These are phyloP conservation scores for Aphanomyces cochlioides DNA, from an alignment of 352 stramenopile species.

Conservation along the genomic window DNA sequence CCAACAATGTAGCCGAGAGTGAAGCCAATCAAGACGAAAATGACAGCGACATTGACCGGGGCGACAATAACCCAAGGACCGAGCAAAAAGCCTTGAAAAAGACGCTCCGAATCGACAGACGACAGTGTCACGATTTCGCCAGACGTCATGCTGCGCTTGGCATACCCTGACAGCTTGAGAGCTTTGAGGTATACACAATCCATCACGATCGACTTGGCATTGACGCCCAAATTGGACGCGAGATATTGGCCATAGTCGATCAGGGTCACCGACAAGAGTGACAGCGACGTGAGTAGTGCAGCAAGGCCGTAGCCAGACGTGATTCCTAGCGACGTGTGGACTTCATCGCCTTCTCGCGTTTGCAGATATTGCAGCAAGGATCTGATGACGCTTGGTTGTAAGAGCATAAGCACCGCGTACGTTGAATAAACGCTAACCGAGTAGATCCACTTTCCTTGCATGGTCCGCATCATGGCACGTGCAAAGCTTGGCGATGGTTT, in stretches of 20 bases:
- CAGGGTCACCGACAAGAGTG: slow-evolving; percentile 43
- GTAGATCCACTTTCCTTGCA: not conserved
- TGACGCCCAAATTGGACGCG: slow-evolving; percentile 41
- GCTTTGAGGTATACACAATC: slow-evolving; percentile 60
- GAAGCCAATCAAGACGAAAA: slow-evolving; percentile 48
- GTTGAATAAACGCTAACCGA: not conserved
- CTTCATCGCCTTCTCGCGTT: not conserved
- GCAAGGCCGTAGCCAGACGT: slow-evolving; percentile 47
- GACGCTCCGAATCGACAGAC: slow-evolving; percentile 47
- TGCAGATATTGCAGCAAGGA: slow-evolving; percentile 48
- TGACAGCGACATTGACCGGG: slow-evolving; percentile 43
- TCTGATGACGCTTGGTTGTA: slow-evolving; percentile 60
- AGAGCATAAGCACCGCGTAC: slow-evolving; percentile 36
- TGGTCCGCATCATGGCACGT: slow-evolving; percentile 29
- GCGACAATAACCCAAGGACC: slow-evolving; percentile 47
- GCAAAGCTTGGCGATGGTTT: slow-evolving; percentile 28
- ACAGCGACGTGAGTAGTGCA: slow-evolving; percentile 37
- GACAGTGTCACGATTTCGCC: slow-evolving; percentile 55
- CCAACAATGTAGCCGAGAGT: slow-evolving; percentile 35
- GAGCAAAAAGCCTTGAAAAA: slow-evolving; percentile 46
- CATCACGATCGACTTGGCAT: slow-evolving; percentile 51
- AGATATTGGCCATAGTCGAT: slow-evolving; percentile 52
- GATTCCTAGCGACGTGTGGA: slow-evolving; percentile 31
- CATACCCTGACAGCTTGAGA: slow-evolving; percentile 41
- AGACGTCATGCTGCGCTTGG: slow-evolving; percentile 43